Conservation (phyloP, 148 eudicot genomes). For the Cornus florida region DNA sequence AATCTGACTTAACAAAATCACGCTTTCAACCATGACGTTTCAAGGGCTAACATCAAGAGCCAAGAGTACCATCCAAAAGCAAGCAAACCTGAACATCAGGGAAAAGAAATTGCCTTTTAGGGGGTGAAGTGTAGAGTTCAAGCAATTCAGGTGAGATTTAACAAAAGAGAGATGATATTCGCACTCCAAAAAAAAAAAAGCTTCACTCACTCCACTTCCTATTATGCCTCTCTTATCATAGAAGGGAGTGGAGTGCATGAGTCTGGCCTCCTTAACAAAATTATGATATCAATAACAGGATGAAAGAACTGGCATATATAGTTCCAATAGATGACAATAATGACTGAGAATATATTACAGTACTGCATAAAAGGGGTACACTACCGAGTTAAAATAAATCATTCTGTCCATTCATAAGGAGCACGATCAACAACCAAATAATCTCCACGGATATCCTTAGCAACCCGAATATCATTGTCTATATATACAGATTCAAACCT, state of each 20-base stretch:
- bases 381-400: constrained; percentile 17
- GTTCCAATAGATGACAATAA: background rate
- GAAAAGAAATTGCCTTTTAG: background rate
- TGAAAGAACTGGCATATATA: background rate
- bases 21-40: constrained; percentile 12
- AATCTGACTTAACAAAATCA: background rate
- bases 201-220: too few species aligned
- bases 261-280: background rate
- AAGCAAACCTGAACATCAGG: background rate
- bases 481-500: constrained; percentile 60
- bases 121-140: background rate
- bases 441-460: constrained; percentile 64
- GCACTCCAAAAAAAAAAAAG: too few species aligned
- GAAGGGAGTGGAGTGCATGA: too few species aligned
- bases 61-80: background rate
- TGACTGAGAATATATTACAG: background rate
- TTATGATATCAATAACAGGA: background rate
- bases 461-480: constrained; percentile 58
- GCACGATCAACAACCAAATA: constrained; percentile 61
- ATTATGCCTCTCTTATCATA: too few species aligned
- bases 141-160: background rate
- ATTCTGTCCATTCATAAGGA: constrained; percentile 64
- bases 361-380: background rate
- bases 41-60: background rate
- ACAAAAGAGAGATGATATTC: too few species aligned